A percentile compares a stretch with the other conserved stretches of the same genome.
Conservation (phyloP, 345 rosid genomes). For the Eutrema yunnanense region DNA sequence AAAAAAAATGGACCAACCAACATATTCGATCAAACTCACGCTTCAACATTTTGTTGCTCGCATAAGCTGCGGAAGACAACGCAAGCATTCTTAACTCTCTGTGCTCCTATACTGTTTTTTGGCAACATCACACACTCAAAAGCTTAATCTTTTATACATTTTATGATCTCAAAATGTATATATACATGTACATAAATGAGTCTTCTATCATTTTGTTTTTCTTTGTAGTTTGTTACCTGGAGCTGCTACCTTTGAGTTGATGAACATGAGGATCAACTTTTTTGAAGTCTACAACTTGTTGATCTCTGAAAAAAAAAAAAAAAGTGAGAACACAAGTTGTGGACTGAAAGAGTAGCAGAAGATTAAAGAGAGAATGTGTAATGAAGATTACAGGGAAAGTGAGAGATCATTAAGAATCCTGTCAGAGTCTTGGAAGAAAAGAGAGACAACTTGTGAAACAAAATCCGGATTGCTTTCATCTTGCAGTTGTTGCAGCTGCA, state of each 20-base stretch:
- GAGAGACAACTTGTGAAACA: constrained; percentile 86
- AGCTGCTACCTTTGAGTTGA: constrained; percentile 96
- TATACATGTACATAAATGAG: neutral
- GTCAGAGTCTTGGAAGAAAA: constrained; percentile 90
- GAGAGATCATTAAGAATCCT: constrained; percentile 84
- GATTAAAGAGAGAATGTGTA: neutral
- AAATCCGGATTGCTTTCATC: constrained; percentile 98
- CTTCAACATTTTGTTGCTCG: constrained; percentile 70
- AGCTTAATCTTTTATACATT: neutral
- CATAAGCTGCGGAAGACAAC: constrained; percentile 76
- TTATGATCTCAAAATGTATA: neutral
- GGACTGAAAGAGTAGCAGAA: neutral
- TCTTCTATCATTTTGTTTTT: neutral
- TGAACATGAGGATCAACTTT: constrained; percentile 85
- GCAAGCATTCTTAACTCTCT: constrained; percentile 77
- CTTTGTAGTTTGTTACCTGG: constrained; percentile 49
- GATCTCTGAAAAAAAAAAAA: constrained; percentile 40
- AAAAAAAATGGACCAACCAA: neutral
- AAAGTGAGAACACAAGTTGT: neutral
- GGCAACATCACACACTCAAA: constrained; percentile 12
- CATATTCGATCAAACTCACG: constrained; percentile 37
- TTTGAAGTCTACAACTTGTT: constrained; percentile 75
- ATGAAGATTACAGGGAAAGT: constrained; percentile 47
- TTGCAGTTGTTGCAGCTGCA: constrained; percentile 84
- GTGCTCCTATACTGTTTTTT: constrained; percentile 83